Conservation (phyloP, 2,329 filamentous ascomycete species). For the Colletotrichum destructivum region DNA sequence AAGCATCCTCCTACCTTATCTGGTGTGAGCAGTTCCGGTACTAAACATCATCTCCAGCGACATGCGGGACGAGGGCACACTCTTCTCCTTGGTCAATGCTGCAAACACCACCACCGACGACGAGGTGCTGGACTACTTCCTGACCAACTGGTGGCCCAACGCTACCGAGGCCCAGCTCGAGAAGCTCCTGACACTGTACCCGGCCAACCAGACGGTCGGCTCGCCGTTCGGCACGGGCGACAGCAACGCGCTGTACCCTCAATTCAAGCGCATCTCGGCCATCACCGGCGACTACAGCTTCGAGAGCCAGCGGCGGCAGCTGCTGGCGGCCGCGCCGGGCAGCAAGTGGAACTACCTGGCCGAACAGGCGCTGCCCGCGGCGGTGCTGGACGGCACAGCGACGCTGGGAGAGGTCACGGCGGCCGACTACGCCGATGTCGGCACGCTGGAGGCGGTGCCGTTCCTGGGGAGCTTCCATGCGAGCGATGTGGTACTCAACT, state of each 20-base stretch:
- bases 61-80: constrained; percentile 76
- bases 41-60: constrained; percentile 70
- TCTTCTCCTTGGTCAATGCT: constrained; percentile 72
- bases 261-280: constrained; percentile 75
- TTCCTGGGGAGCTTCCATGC: constrained; percentile 84
- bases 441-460: constrained; percentile 56
- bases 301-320: constrained; percentile 53
- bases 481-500: constrained; percentile 76
- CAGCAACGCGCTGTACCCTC: constrained; percentile 73
- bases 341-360: constrained; percentile 80
- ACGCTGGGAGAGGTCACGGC: constrained; percentile 66
- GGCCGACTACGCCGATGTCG: constrained; percentile 63
- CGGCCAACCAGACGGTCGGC: constrained; percentile 66
- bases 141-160: constrained; percentile 51
- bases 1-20: too few relatives aligned
- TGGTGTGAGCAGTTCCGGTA: too few relatives aligned
- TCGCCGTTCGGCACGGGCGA: constrained; percentile 72
- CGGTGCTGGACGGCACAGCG: constrained; percentile 61
- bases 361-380: constrained; percentile 53
- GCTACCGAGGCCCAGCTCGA: constrained; percentile 59
- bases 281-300: constrained; percentile 75
- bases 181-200: constrained; percentile 67
- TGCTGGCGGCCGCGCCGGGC: constrained; percentile 64
- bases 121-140: constrained; percentile 62
- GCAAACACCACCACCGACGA: constrained; percentile 70